Conservation (phyloP, 305 asterid species). For the Nicotiana rustica region DNA sequence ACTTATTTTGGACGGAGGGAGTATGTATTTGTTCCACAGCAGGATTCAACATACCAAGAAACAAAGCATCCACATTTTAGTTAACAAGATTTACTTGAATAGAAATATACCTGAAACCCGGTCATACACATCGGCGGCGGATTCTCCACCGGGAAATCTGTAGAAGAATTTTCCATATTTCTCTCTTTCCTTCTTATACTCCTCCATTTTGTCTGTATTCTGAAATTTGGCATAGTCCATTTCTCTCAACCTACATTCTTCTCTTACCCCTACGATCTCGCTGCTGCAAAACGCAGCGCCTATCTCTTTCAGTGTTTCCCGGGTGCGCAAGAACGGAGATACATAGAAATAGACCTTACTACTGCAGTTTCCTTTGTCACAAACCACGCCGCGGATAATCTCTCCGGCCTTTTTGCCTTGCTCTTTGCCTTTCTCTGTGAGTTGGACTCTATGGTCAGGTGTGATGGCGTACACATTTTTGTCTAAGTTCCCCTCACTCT, state of each 20-base stretch:
- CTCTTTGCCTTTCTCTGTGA: slow-evolving; percentile 46
- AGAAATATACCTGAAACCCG: slow-evolving; percentile 43
- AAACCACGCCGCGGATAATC: slow-evolving; percentile 41
- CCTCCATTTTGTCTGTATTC: slow-evolving; percentile 51
- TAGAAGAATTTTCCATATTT: slow-evolving; percentile 57
- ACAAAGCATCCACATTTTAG: no score
- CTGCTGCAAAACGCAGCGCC: slow-evolving; percentile 38
- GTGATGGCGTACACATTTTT: slow-evolving; percentile 40
- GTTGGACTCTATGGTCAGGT: slow-evolving; percentile 54
- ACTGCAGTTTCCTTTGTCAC: slow-evolving; percentile 41
- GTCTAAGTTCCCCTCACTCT: slow-evolving; percentile 49
- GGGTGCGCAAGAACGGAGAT: slow-evolving; percentile 50
- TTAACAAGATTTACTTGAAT: no score
- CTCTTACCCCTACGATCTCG: slow-evolving; percentile 48
- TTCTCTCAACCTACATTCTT: slow-evolving; percentile 61
- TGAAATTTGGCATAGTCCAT: slow-evolving; percentile 60
- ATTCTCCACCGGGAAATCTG: slow-evolving; percentile 57
- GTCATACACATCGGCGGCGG: slow-evolving; percentile 62
- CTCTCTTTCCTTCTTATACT: slow-evolving; percentile 47
- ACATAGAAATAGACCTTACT: slow-evolving; percentile 48
- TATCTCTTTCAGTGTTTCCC: slow-evolving; percentile 52
- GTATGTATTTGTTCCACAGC: no score
- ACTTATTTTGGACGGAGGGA: no score
- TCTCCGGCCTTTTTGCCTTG: slow-evolving; percentile 44
- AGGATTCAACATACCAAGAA: no score